Conservation (phyloP, 1,139 yeast species). For the Pichia sp. region DNA sequence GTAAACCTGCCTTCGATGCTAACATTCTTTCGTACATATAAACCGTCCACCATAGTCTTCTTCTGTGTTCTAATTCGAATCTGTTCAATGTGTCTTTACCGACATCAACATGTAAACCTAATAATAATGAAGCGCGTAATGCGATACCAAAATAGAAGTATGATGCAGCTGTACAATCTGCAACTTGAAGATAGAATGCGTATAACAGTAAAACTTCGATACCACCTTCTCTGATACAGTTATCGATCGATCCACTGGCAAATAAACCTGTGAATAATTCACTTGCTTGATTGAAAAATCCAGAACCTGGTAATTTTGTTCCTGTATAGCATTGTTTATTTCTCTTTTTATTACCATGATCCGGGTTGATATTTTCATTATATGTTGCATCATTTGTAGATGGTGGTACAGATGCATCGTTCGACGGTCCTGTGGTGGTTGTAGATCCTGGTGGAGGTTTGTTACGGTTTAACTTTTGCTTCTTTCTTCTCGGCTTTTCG, state of each 20-base stretch:
- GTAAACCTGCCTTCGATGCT: conserved; percentile 82
- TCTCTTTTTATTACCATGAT: background rate
- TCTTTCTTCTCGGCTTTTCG: conserved; percentile 26
- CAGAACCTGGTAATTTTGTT: conserved; percentile 67
- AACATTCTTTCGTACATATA: conserved; percentile 87
- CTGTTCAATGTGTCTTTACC: conserved; percentile 62
- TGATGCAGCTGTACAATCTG: conserved; percentile 82
- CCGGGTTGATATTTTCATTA: background rate
- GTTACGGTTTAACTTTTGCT: conserved; percentile 21
- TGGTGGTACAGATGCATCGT: too few relatives aligned
- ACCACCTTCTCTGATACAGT: conserved; percentile 75
- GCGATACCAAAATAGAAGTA: conserved; percentile 82
- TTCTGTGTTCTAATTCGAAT: conserved; percentile 73
- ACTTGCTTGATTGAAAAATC: conserved; percentile 73
- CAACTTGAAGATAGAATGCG: conserved; percentile 81
- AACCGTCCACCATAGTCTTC: conserved; percentile 91
- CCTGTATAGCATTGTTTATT: conserved; percentile 2
- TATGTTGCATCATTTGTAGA: background rate
- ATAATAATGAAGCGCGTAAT: conserved; percentile 64
- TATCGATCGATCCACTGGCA: conserved; percentile 78
- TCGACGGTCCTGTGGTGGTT: background rate
- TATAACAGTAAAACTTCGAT: conserved; percentile 73
- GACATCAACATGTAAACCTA: conserved; percentile 86
- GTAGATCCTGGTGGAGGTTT: too few relatives aligned
- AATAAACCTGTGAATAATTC: conserved; percentile 72